phyloP scores from a whole-genome alignment of 768 basidiomycete genomes.

The Neoboletus magnificus region DNA sequence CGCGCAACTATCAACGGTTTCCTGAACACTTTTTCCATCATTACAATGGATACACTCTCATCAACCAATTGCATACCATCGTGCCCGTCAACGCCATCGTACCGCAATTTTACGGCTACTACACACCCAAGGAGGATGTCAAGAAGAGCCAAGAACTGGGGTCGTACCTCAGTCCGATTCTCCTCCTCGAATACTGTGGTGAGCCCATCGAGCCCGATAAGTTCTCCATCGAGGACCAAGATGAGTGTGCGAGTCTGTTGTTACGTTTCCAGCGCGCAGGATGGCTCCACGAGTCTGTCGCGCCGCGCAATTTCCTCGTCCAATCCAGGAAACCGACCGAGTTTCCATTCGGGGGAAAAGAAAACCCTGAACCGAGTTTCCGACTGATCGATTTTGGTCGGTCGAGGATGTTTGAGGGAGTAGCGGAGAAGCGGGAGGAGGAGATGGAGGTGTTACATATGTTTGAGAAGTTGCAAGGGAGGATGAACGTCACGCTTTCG shows the following conservation, averaged over 20 bases:
- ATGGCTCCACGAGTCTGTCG: slow-evolving; percentile 42
- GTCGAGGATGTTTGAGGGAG: slow-evolving; percentile 7
- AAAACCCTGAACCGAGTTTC: slow-evolving; percentile 32
- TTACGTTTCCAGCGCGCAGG: slow-evolving; percentile 39
- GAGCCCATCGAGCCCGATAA: slow-evolving; percentile 25
- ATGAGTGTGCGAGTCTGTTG: slow-evolving; percentile 40
- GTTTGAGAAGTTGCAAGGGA: not conserved
- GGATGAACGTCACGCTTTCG: slow-evolving; percentile 6
- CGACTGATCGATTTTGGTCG: slow-evolving; percentile 54
- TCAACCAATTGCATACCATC: slow-evolving; percentile 35
- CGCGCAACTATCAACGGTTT: slow-evolving; percentile 25
- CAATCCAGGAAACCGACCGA: slow-evolving; percentile 41
- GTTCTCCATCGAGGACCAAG: slow-evolving; percentile 36
- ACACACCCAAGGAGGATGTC: slow-evolving; percentile 27
- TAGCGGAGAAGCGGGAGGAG: not conserved
- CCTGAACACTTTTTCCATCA: slow-evolving; percentile 29
- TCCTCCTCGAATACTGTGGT: slow-evolving; percentile 50
- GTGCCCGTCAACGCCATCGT: slow-evolving; percentile 49
- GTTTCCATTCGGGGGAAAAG: slow-evolving; percentile 10
- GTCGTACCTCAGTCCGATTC: slow-evolving; percentile 37
- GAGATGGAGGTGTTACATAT: slow-evolving; percentile 4
- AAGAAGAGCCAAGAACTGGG: no score
- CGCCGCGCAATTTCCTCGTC: slow-evolving; percentile 41
- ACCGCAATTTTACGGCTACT: slow-evolving; percentile 67
- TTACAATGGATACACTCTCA: slow-evolving; percentile 24